phyloP scores from a whole-genome alignment of 352 stramenopile species.

The Phytophthora meadii region DNA sequence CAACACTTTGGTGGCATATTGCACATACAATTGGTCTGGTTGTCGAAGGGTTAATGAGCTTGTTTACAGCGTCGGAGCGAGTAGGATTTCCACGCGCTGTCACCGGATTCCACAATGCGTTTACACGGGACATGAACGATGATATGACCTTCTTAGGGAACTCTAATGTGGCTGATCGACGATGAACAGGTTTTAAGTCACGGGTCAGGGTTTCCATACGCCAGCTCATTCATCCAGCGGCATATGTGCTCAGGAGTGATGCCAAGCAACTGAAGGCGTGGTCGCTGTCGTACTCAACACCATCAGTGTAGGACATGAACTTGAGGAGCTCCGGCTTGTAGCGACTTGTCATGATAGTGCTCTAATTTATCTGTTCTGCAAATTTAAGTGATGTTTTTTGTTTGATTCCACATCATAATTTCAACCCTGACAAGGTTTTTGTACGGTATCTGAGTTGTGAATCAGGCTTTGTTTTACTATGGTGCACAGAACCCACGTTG shows the following conservation, averaged over 20 bases:
- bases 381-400: background rate
- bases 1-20: too few species aligned
- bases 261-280: background rate
- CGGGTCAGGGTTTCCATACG: background rate
- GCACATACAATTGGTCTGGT: too few species aligned
- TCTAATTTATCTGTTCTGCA: background rate
- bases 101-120: background rate
- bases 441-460: too few species aligned
- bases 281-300: background rate
- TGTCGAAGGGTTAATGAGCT: slow-evolving; percentile 21
- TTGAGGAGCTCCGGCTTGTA: slow-evolving; percentile 8
- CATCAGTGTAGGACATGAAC: slow-evolving; percentile 14
- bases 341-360: slow-evolving; percentile 1
- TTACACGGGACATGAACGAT: background rate
- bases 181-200: background rate
- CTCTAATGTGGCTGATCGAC: background rate
- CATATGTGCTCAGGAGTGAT: background rate
- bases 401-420: too few species aligned
- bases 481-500: too few species aligned
- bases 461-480: too few species aligned
- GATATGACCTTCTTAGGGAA: slow-evolving; percentile 6
- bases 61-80: slow-evolving; percentile 9
- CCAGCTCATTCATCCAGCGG: background rate
- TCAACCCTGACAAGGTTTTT: too few species aligned
- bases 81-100: too few species aligned